Base-by-base conservation (phyloP, 1,284 basidiomycete species). In the Pulveroboletus sp. region DNA sequence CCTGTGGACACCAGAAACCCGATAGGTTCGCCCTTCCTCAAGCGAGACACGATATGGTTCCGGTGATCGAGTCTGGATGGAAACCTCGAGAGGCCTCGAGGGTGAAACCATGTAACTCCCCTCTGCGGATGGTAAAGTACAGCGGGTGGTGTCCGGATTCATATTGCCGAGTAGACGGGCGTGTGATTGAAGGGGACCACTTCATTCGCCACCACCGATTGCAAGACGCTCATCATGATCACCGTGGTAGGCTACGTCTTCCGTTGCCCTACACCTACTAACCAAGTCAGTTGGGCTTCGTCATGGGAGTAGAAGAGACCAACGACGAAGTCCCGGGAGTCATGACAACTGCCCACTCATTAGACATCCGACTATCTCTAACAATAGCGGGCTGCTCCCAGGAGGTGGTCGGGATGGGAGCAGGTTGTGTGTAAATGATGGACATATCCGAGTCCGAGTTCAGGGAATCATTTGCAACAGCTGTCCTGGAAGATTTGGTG, bases 301-400 rank as follows among this genome's bases (percentile, higher is more conserved):
- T 11, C 21, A 4, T 8, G 11, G 13, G 32, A 42, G 44, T 6
- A 33, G 42, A 48, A 19, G 19, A 40, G 39, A 54, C 62, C 10
- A 15, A 63, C 62, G 11, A 63, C 62, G 8, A 24, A 15, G 33
- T 24, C 24, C 3, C 41, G 12, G 35, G 5, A 9, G n/a, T n/a
- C 12, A 19, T 8, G 3, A 26, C 43, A 19, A 10, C 48, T 9
- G 33, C 24, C 17, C 42, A 16, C 16, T 52, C 58, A 11, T 26
- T 33, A 8, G 44, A 48, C 4, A 12, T 33, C 15, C 17, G 49
- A 21, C 26, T 43, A 26, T 32, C 16, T 15, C 50, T n/a, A 29
- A 53, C 19, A 19, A 11, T 8, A 11, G 12, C 13, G 16, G 24
- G 33, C 44, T 48, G 53, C 6, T 59, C 42, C 44, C 0, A 24